A percentile compares a stretch with the other conserved stretches of the same genome.
phyloP scores from a whole-genome alignment of 768 basidiomycete species.

The Paxillus involutus region DNA sequence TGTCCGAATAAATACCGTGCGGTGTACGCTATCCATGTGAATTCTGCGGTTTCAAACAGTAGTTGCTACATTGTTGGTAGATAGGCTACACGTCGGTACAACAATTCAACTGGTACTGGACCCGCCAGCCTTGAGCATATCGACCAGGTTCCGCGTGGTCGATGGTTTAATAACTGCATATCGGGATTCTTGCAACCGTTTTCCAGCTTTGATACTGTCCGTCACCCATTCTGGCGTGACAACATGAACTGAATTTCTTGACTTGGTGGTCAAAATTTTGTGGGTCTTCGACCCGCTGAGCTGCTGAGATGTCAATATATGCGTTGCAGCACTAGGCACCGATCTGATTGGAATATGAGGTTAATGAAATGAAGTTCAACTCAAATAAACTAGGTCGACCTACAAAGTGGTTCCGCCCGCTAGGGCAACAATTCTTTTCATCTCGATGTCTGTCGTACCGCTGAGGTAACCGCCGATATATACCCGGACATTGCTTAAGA shows the following conservation, averaged over 20 bases:
- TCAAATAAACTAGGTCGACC: slow-evolving; percentile 17
- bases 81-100: neutral
- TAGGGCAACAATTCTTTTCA: slow-evolving; percentile 64
- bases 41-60: neutral
- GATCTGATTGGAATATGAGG: slow-evolving; percentile 35
- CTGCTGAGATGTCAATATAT: slow-evolving; percentile 73
- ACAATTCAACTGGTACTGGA: slow-evolving; percentile 10
- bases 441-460: slow-evolving; percentile 76
- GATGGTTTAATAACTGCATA: slow-evolving; percentile 51
- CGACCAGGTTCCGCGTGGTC: slow-evolving; percentile 36
- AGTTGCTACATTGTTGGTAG: slow-evolving; percentile 7
- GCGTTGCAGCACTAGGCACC: slow-evolving; percentile 65
- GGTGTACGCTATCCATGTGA: neutral
- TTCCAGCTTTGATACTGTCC: slow-evolving; percentile 64
- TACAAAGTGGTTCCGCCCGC: slow-evolving; percentile 72
- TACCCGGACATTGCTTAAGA: slow-evolving; percentile 47
- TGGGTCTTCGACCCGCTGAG: slow-evolving; percentile 74
- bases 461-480: slow-evolving; percentile 73
- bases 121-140: slow-evolving; percentile 34
- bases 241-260: slow-evolving; percentile 51
- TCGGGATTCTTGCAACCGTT: slow-evolving; percentile 55
- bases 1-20: slow-evolving; percentile 24
- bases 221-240: slow-evolving; percentile 77
- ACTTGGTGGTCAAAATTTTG: slow-evolving; percentile 53
- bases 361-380: slow-evolving; percentile 8